Evolutionary conservation across 2,329 filamentous ascomycete genomes (phyloP), one percentile per base, ranked within the genome.

Genomic region (Fusarium sp.): DNA sequence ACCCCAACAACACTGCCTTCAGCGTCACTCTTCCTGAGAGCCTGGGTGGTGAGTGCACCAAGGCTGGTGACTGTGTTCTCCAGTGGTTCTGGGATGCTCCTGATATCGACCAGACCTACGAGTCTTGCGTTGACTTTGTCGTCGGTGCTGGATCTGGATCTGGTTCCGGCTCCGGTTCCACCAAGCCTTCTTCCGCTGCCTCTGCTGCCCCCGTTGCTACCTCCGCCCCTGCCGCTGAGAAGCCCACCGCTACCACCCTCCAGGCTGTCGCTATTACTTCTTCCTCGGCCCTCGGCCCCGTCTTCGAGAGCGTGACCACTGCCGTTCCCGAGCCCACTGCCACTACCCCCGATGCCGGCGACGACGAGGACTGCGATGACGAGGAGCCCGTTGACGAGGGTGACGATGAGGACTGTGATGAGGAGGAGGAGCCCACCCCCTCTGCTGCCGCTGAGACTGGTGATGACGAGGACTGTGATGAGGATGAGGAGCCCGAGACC

Each of bases 51-150:
- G 75, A 87, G 56, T 90, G 88, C 78, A 78, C 83, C 41, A 83
- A 79, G 16, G 83, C 84, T 25, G 88, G 88, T 45, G 80, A 82
- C 66, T 84, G 82, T 56, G 87, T 87, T 7, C 83, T 91, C 49
- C 89, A 91, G 79, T 90, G 89, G 88, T 90, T 83, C 79, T 91
- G 89, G 89, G 84, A 89, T 67, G 88, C 88, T 8, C 77, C 80
- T 21, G 82, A 81, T 60, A 85, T 88, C 68, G 76, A 86, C 64
- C 89, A 91, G 84, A 90, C 89, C 16, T 91, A 91, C 77, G 87
- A 90, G 82, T 85, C 85, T 55, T 91, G 89, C 80, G 82, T 91
- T 57, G 89, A 91, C 76, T 90, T 92, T 55, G 77, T 76, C 33
- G 72, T 79, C 23, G 62, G 41, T 25, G 51, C 69, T 19, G 64